A percentile compares a stretch with the other conserved stretches of the same genome.
Conservation (phyloP, 352 stramenopile species). For the Phytopythium delawarense region DNA sequence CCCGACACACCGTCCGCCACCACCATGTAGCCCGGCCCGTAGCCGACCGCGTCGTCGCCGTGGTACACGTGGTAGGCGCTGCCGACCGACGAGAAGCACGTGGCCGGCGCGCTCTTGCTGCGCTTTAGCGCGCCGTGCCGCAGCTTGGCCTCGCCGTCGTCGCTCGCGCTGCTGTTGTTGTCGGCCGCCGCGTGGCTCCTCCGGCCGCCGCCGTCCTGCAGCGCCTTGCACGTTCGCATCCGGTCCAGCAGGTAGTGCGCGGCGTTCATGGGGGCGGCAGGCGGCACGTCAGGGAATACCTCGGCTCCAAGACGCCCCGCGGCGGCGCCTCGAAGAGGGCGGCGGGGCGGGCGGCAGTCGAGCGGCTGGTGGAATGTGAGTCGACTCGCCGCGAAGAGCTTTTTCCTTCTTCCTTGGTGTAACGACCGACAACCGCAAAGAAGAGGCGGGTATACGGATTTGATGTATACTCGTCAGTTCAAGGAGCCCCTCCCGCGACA, state of each 20-base stretch:
- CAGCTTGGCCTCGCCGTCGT: constrained; percentile 12
- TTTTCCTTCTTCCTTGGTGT: background rate
- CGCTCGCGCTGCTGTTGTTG: background rate
- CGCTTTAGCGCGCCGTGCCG: constrained; percentile 14
- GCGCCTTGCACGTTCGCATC: constrained; percentile 68
- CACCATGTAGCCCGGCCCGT: constrained; percentile 82
- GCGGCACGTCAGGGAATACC: constrained; percentile 2
- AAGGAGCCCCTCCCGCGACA: background rate
- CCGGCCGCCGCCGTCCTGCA: constrained; percentile 29
- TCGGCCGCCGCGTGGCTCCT: background rate
- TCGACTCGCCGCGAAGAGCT: background rate
- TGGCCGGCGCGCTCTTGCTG: constrained; percentile 11
- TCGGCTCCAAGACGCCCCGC: too few species aligned
- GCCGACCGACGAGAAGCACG: constrained; percentile 73
- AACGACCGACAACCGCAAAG: background rate
- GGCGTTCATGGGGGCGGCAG: constrained; percentile 39
- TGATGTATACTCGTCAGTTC: background rate
- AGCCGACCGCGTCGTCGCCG: constrained; percentile 84
- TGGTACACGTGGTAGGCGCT: constrained; percentile 79
- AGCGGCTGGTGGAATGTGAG: background rate
- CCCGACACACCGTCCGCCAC: constrained; percentile 83
- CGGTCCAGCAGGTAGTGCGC: constrained; percentile 67
- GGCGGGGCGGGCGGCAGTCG: background rate
- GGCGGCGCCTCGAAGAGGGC: background rate
- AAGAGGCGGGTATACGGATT: constrained; percentile 1